Evolutionary conservation across 2,329 filamentous ascomycete species (phyloP).

Genomic region (Phyllosticta capitalensis): DNA sequence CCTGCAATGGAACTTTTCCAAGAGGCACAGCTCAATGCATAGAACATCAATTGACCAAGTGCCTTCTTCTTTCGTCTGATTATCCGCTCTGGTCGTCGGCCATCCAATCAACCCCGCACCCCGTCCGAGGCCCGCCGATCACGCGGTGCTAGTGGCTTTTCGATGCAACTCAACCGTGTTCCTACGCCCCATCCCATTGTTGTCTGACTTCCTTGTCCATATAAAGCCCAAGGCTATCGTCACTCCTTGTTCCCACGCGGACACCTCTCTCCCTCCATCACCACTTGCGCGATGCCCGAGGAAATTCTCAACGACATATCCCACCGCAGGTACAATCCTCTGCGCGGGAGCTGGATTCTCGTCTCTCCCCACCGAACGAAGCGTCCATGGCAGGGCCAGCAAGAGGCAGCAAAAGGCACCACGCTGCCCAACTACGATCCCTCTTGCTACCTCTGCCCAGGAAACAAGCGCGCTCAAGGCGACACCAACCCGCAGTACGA

Average conservation of each 20-base stretch:
- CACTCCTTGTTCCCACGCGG: background rate
- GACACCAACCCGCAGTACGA: slow-evolving; percentile 79
- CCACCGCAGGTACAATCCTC: slow-evolving; percentile 84
- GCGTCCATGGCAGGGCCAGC: slow-evolving; percentile 78
- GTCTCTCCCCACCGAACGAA: slow-evolving; percentile 96
- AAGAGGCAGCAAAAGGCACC: slow-evolving; percentile 39
- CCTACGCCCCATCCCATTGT: slow-evolving; percentile 2
- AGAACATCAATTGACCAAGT: background rate
- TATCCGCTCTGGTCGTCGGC: background rate
- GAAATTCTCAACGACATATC: slow-evolving; percentile 81
- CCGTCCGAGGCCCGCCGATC: slow-evolving; percentile 8
- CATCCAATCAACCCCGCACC: background rate
- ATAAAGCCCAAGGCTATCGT: slow-evolving; percentile 1
- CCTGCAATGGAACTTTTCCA: background rate
- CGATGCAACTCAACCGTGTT: slow-evolving; percentile 4
- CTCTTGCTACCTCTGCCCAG: slow-evolving; percentile 83
- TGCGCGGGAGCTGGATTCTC: slow-evolving; percentile 83
- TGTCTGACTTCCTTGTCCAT: background rate
- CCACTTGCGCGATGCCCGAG: slow-evolving; percentile 33
- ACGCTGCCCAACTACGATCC: slow-evolving; percentile 68
- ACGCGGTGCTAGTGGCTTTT: slow-evolving; percentile 8
- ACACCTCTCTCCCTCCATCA: background rate
- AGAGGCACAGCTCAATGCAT: background rate
- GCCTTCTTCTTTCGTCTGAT: background rate
- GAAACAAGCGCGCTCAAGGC: slow-evolving; percentile 80